Evolutionary conservation across 2,329 filamentous ascomycete species (phyloP).

Genomic region (Monosporascus ibericus): DNA sequence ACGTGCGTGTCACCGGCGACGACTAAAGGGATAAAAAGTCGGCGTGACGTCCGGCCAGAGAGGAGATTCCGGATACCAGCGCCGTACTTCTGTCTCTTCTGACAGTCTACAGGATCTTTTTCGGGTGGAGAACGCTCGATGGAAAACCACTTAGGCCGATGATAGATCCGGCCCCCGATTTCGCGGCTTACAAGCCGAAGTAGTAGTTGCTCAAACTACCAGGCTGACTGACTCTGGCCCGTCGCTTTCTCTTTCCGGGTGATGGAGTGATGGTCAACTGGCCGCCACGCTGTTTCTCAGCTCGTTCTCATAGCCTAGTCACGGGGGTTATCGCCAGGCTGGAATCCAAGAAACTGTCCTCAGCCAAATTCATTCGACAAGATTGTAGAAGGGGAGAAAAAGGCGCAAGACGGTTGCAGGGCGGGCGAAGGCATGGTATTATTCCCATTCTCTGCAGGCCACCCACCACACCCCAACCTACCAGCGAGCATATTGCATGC

Average conservation of each 20-base stretch:
- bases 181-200: too few relatives aligned
- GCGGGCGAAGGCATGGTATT: slow-evolving; percentile 1
- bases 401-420: slow-evolving; percentile 3
- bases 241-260: too few relatives aligned
- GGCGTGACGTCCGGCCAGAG: too few relatives aligned
- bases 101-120: too few relatives aligned
- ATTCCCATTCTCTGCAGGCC: not conserved
- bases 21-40: not conserved
- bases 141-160: too few relatives aligned
- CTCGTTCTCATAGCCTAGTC: not conserved
- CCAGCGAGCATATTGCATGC: not conserved
- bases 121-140: too few relatives aligned
- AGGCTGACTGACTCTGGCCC: too few relatives aligned
- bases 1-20: not conserved
- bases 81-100: too few relatives aligned
- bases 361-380: not conserved
- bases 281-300: not conserved
- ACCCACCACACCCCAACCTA: not conserved
- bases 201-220: too few relatives aligned
- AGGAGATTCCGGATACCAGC: not conserved
- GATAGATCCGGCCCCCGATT: too few relatives aligned
- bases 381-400: not conserved
- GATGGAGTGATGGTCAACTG: not conserved
- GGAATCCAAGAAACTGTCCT: not conserved
- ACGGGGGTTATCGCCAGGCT: not conserved